Evolutionary conservation across 108 stramenopile species (phyloP).

Genomic region (Schizochytrium sp.): DNA sequence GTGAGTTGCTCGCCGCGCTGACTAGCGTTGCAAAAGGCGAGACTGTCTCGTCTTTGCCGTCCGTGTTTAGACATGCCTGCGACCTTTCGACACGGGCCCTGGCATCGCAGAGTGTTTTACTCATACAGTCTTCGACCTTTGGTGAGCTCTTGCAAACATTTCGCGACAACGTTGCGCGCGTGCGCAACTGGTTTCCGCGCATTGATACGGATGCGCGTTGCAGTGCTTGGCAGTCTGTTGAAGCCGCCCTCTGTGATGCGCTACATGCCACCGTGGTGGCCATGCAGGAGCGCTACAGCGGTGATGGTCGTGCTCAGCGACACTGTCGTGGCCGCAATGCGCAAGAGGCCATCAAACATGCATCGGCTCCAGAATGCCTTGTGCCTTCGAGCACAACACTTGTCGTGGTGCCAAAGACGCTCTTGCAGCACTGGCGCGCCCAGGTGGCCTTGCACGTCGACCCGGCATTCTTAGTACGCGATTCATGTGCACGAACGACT

Average conservation of each 20-base stretch:
- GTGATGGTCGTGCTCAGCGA: background rate
- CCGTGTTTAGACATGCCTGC: too few species aligned
- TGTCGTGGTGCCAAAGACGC: conserved; percentile 41
- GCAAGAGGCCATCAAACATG: background rate
- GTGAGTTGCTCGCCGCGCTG: too few species aligned
- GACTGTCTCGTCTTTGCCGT: too few species aligned
- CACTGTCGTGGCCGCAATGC: background rate
- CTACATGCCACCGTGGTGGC: background rate
- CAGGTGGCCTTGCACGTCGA: conserved; percentile 32
- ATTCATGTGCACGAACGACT: too few species aligned
- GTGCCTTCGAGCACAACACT: conserved; percentile 34
- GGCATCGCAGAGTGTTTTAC: too few species aligned
- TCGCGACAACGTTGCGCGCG: background rate
- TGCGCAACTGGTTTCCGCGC: background rate
- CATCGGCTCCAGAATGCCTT: conserved; percentile 20
- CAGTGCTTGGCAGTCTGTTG: background rate
- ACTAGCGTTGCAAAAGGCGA: too few species aligned
- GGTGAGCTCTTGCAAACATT: background rate
- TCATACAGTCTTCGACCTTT: background rate
- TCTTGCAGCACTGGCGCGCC: conserved; percentile 43
- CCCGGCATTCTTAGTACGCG: too few species aligned
- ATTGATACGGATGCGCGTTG: background rate
- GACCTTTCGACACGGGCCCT: too few species aligned
- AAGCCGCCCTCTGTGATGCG: background rate
- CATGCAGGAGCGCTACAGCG: background rate